Base-by-base conservation (phyloP, 352 stramenopile species). In the Phytophthora europaea region DNA sequence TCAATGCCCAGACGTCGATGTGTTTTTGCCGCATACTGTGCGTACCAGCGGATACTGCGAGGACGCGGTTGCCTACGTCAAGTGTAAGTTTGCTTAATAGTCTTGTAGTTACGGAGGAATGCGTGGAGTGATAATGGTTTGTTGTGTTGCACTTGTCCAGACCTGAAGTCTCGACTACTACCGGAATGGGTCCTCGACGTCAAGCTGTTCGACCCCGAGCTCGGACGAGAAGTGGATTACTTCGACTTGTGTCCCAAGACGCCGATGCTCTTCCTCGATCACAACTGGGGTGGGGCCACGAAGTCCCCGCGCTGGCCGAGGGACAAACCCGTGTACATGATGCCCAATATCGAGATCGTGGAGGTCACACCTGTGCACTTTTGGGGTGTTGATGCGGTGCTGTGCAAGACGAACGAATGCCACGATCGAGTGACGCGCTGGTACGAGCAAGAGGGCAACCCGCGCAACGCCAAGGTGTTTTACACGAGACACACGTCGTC, bases 321-420 rank as follows among this genome's bases (percentile, higher is more conserved):
- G 56, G 47, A 76, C 20, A 91, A 89, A 40, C 73, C 81, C 0
- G 61, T 91, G 18, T 91, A 84, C 59, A 54, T 84, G 34, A 81
- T 82, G 59, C 73, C 80, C 5, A 88, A 88, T 43, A 84, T 88
- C 13, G 78, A 91, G 59, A 88, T 90, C 57, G 67, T 80, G 58
- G 76, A 93, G 70, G 67, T 94, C 31, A 72, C 70, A 6, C 73
- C 80, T 0, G 43, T 70, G n/a, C 73, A 92, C 40, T 89, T 87
- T 52, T 87, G 79, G 68, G 43, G 73, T 10, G 76, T 79, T 3
- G 78, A 94, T 60, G 81, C 73, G 1, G 73, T 95, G 22, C 65
- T 95, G 3, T 92, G 85, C 75, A 95, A 94, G 69, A 89, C 80
- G 4, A 62, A 72, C n/a, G 75, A 78, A 31, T 90, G 76, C 63